Evolutionary conservation across 1,139 yeast genomes (phyloP).

Genomic region (Cylindricascospora bacillispora): DNA sequence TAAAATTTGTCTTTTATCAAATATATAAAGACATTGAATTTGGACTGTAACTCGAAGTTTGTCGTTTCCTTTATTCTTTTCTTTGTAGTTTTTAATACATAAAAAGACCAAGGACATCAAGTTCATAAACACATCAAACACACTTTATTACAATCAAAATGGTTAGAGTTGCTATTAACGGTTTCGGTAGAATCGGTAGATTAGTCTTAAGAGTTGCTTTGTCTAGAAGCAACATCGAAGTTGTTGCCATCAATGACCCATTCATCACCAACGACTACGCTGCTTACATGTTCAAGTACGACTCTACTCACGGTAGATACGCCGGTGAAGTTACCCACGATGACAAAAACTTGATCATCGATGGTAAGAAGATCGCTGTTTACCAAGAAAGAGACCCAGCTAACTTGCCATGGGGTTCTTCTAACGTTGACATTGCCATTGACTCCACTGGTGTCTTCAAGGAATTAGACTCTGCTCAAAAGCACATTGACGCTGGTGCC

Average conservation of each 20-base stretch:
- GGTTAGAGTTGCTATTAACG: conserved; percentile 68
- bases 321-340: conserved; percentile 55
- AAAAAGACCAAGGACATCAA: conserved; percentile 9
- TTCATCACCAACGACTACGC: conserved; percentile 76
- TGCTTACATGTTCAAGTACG: conserved; percentile 81
- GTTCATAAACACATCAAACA: conserved; percentile 7
- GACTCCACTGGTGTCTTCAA: conserved; percentile 88
- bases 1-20: too few species aligned
- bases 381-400: conserved; percentile 77
- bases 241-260: conserved; percentile 76
- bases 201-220: conserved; percentile 68
- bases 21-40: too few species aligned
- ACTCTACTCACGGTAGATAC: conserved; percentile 75
- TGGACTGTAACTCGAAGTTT: not conserved
- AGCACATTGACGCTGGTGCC: conserved; percentile 82
- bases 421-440: conserved; percentile 64
- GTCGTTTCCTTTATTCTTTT: not conserved
- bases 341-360: conserved; percentile 50
- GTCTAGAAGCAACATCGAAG: conserved; percentile 53
- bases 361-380: conserved; percentile 55
- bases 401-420: conserved; percentile 70
- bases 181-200: conserved; percentile 87
- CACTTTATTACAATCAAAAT: conserved; percentile 19
- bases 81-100: conserved; percentile 2
- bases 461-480: conserved; percentile 62